Evolutionary conservation across 768 basidiomycete genomes (phyloP).

Genomic region (Mycena indigotica): DNA sequence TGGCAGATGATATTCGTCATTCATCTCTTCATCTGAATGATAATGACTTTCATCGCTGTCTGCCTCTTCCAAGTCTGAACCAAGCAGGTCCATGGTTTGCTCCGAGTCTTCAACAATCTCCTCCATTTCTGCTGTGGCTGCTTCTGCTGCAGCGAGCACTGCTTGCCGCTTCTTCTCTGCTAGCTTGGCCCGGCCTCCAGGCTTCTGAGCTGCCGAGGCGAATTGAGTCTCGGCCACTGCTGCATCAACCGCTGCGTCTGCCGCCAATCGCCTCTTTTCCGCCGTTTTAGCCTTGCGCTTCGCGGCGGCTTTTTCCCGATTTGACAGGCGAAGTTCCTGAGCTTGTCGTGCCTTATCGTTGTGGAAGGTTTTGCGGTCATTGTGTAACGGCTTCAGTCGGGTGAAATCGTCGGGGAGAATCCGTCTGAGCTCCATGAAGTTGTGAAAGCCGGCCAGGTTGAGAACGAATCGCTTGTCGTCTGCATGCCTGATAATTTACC

Average conservation of each 20-base stretch:
- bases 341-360: neutral
- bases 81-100: too few relatives aligned
- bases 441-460: neutral
- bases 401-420: neutral
- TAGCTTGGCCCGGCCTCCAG: too few relatives aligned
- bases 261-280: neutral
- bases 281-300: neutral
- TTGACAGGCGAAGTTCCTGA: neutral
- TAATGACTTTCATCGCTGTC: too few relatives aligned
- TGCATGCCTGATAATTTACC: neutral
- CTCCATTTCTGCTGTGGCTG: too few relatives aligned
- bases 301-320: neutral
- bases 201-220: too few relatives aligned
- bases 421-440: slow-evolving; percentile 1
- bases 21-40: too few relatives aligned
- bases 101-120: too few relatives aligned
- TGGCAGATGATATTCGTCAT: too few relatives aligned
- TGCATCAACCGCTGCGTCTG: neutral
- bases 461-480: neutral
- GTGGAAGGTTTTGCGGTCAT: neutral
- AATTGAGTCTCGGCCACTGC: too few relatives aligned
- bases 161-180: too few relatives aligned
- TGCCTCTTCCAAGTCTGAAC: too few relatives aligned
- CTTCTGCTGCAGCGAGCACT: too few relatives aligned
- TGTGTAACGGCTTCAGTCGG: neutral